Percentiles rank a stretch among this genome's conserved stretches.
These are phyloP conservation scores for Penicillium sp. DNA, from an alignment of 2,329 filamentous ascomycete genomes.

Conservation along the genomic window DNA sequence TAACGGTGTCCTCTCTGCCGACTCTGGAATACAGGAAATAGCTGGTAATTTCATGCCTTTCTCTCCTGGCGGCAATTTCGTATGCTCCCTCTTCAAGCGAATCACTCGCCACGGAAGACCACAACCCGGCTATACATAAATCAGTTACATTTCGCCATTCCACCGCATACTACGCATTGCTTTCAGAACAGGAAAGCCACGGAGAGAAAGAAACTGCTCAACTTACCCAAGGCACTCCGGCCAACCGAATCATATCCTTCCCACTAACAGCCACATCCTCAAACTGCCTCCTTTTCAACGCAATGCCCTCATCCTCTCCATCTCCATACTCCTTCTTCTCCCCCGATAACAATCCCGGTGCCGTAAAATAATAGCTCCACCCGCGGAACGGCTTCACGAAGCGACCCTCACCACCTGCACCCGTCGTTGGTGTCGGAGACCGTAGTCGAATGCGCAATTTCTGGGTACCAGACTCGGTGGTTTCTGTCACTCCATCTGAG, in stretches of 20 bases:
- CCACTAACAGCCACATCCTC: slow-evolving; percentile 44
- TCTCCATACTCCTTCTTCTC: slow-evolving; percentile 9
- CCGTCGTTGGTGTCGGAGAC: slow-evolving; percentile 42
- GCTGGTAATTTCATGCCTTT: slow-evolving; percentile 21
- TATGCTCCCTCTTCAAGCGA: slow-evolving; percentile 41
- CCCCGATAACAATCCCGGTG: slow-evolving; percentile 35
- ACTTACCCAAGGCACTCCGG: slow-evolving; percentile 42
- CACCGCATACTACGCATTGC: neutral
- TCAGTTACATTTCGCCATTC: neutral
- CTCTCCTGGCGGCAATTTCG: slow-evolving; percentile 32
- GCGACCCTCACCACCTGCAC: slow-evolving; percentile 35
- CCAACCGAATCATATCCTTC: slow-evolving; percentile 36
- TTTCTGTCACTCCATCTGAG: neutral
- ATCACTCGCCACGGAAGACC: slow-evolving; percentile 48
- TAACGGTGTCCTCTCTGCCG: slow-evolving; percentile 31
- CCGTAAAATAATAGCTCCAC: slow-evolving; percentile 49
- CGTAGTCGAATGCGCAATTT: slow-evolving; percentile 46
- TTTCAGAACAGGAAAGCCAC: neutral
- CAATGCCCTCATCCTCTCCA: slow-evolving; percentile 22
- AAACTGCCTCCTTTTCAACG: slow-evolving; percentile 35
- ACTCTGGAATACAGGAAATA: slow-evolving; percentile 29
- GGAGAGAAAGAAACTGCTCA: neutral
- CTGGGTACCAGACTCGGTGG: slow-evolving; percentile 26
- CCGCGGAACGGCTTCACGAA: slow-evolving; percentile 48
- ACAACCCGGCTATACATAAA: slow-evolving; percentile 42